Evolutionary conservation across 805 yeast genomes (phyloP).

Genomic region (Myxozyma neotropica): DNA sequence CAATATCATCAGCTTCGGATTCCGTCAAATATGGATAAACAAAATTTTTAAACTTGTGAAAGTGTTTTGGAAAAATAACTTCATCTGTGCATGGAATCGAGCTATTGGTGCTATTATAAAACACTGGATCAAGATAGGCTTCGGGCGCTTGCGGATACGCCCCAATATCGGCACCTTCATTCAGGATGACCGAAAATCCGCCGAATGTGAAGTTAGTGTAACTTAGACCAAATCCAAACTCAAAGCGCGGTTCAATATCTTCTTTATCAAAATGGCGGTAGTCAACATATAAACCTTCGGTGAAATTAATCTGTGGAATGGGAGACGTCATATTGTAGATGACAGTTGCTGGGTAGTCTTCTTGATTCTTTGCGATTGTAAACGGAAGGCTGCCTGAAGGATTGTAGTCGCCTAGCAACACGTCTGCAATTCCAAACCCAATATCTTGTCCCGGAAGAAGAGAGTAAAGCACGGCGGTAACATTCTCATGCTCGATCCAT

Average conservation of each 20-base stretch:
- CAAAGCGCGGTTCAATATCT: constrained; percentile 58
- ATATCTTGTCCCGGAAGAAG: constrained; percentile 60
- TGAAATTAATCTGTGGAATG: constrained; percentile 43
- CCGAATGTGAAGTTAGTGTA: constrained; percentile 50
- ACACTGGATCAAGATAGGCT: neutral
- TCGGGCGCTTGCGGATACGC: constrained; percentile 10
- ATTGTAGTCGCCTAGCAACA: constrained; percentile 60
- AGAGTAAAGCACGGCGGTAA: constrained; percentile 58
- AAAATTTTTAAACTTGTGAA: constrained; percentile 38
- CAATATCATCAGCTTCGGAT: constrained; percentile 2
- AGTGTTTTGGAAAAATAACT: constrained; percentile 43
- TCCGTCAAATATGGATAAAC: constrained; percentile 36
- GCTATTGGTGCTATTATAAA: constrained; percentile 3
- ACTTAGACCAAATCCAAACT: constrained; percentile 65
- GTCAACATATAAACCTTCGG: constrained; percentile 54
- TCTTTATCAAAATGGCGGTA: constrained; percentile 61
- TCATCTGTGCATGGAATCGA: constrained; percentile 43
- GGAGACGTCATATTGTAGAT: constrained; percentile 41
- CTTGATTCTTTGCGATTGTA: constrained; percentile 58
- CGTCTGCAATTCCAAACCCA: constrained; percentile 61
- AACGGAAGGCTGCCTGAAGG: constrained; percentile 69
- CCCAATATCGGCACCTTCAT: constrained; percentile 50
- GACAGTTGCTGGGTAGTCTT: constrained; percentile 50
- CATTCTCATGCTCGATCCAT: constrained; percentile 58
- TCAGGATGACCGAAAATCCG: constrained; percentile 48